Evolutionary conservation across 768 basidiomycete genomes (phyloP).

Genomic region (Termitomyces sp.): DNA sequence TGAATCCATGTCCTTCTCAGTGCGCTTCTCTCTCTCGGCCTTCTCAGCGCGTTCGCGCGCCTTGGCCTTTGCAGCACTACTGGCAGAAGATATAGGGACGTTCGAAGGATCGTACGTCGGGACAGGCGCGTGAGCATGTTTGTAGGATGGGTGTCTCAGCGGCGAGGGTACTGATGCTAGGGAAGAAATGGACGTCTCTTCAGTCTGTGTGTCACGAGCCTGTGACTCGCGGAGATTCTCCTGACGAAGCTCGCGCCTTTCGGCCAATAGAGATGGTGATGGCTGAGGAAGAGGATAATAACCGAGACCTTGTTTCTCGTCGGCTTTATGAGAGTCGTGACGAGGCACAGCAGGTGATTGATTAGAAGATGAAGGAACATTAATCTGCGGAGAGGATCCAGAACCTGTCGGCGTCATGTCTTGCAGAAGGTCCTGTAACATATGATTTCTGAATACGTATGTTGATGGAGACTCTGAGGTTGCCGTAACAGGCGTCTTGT

Average conservation of each 20-base stretch:
- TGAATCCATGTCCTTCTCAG: slow-evolving; percentile 3
- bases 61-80: slow-evolving; percentile 45
- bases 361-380: slow-evolving; percentile 29
- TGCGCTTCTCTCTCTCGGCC: slow-evolving; percentile 15
- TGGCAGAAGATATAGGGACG: slow-evolving; percentile 37
- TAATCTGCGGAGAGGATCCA: neutral
- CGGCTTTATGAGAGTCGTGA: slow-evolving; percentile 14
- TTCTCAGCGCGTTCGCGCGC: slow-evolving; percentile 26
- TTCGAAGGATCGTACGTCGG: neutral
- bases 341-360: slow-evolving; percentile 33
- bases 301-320: slow-evolving; percentile 1
- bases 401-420: slow-evolving; percentile 9
- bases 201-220: neutral
- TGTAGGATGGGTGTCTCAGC: slow-evolving; percentile 8
- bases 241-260: slow-evolving; percentile 8
- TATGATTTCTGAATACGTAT: slow-evolving; percentile 25
- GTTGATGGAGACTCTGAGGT: neutral
- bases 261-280: slow-evolving; percentile 10
- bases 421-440: slow-evolving; percentile 45
- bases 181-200: neutral
- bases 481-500: neutral
- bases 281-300: slow-evolving; percentile 17
- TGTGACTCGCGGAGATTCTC: neutral
- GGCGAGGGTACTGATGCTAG: slow-evolving; percentile 3
- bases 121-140: slow-evolving; percentile 20